These are phyloP conservation scores for Wickerhamiella azyma DNA, from an alignment of 805 yeast genomes.

Conservation along the genomic window DNA sequence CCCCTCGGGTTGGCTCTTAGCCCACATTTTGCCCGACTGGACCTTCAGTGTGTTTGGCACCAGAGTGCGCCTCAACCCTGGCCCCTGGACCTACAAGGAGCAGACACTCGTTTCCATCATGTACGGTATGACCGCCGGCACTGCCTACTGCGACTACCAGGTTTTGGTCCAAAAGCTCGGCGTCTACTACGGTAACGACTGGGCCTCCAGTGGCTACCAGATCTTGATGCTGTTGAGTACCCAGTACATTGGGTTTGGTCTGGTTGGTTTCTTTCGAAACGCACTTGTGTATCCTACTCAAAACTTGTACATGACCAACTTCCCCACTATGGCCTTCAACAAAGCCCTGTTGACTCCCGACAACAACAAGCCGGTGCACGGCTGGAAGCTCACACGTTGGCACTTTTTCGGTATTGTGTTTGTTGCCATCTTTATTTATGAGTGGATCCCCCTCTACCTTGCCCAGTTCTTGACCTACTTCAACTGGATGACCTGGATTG, in stretches of 20 bases:
- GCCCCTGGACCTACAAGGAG: conserved; percentile 41
- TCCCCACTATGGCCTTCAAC: conserved; percentile 47
- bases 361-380: conserved; percentile 29
- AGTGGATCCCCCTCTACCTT: conserved; percentile 57
- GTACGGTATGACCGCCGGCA: conserved; percentile 12
- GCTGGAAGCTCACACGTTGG: conserved; percentile 48
- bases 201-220: conserved; percentile 33
- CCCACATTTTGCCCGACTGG: conserved; percentile 34
- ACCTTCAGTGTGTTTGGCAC: too few relatives aligned
- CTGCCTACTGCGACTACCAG: conserved; percentile 14
- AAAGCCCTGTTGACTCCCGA: conserved; percentile 25
- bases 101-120: conserved; percentile 28
- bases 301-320: conserved; percentile 33
- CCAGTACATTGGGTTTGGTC: conserved; percentile 40
- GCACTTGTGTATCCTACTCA: conserved; percentile 34
- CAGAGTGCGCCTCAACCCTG: conserved; percentile 51
- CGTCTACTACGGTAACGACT: conserved; percentile 21
- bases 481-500: conserved; percentile 51
- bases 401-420: conserved; percentile 36
- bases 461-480: conserved; percentile 50
- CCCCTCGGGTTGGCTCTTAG: conserved; percentile 41
- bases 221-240: conserved; percentile 33
- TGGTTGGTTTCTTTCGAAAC: conserved; percentile 42
- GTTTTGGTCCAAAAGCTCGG: conserved; percentile 23
- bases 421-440: conserved; percentile 37